phyloP scores from a whole-genome alignment of 345 rosid species.

The Lumnitzera littorea region DNA sequence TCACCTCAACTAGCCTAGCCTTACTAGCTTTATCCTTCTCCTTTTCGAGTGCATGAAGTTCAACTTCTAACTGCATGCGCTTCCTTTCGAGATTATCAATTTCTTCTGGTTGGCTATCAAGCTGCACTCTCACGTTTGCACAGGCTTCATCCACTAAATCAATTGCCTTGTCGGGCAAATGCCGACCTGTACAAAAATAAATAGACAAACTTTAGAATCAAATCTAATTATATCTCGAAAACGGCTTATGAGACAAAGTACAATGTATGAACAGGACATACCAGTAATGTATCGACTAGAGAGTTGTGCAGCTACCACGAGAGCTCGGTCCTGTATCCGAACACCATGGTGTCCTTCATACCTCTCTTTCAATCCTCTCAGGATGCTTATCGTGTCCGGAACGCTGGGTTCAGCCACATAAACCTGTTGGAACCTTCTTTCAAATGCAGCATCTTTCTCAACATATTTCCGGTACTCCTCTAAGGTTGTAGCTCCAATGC shows the following conservation, averaged over 20 bases:
- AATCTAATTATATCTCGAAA: neutral
- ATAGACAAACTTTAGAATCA: neutral
- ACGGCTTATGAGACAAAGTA: no score
- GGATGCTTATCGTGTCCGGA: slow-evolving; percentile 68
- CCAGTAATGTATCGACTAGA: slow-evolving; percentile 89
- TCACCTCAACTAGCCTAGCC: slow-evolving; percentile 75
- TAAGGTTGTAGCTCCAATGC: slow-evolving; percentile 90
- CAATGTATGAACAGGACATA: slow-evolving; percentile 13
- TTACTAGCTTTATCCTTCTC: slow-evolving; percentile 95
- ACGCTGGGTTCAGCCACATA: slow-evolving; percentile 94
- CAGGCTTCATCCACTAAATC: slow-evolving; percentile 95
- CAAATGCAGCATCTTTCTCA: slow-evolving; percentile 96
- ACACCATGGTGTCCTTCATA: slow-evolving; percentile 98
- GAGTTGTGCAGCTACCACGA: slow-evolving; percentile 80
- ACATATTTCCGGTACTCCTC: slow-evolving; percentile 94
- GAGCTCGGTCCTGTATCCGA: slow-evolving; percentile 75
- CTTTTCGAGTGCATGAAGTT: slow-evolving; percentile 81
- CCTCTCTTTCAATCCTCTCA: slow-evolving; percentile 86
- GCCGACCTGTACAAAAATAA: slow-evolving; percentile 45
- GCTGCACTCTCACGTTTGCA: slow-evolving; percentile 92
- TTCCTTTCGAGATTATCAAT: slow-evolving; percentile 84
- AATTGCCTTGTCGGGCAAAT: slow-evolving; percentile 88
- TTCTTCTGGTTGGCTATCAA: slow-evolving; percentile 95
- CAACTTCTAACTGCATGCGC: slow-evolving; percentile 82
- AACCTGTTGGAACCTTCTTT: slow-evolving; percentile 88